Evolutionary conservation across 2,329 filamentous ascomycete species (phyloP), one percentile per base, ranked within the genome.

Genomic region (Massarina eburnea): DNA sequence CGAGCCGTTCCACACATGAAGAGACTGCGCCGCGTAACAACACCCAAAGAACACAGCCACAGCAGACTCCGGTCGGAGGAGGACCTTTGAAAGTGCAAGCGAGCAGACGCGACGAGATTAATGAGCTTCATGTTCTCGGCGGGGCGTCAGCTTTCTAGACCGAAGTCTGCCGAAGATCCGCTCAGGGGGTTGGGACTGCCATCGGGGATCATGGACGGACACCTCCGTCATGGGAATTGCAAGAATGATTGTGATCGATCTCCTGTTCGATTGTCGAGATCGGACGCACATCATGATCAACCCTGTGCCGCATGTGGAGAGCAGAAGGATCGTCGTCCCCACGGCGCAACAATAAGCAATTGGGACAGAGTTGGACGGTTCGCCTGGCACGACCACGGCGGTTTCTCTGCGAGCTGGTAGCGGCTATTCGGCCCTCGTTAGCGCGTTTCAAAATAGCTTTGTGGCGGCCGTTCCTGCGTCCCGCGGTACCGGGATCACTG

Each of bases 391-490:
- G 27, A 8, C 27, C 4, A 8, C n/a, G 5, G 27, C 27, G 12
- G 27, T 30, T 30, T 8, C 4, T 7, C 9, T 26, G 24, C 24
- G 24, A 26, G 7, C 7, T 12, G 12, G 24, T 7, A 12, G 7
- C 24, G 27, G 27, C 12, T 30, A 14, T 14, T 14, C 9, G 27
- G 9, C 9, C 12, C 9, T 14, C n/a, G 27, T 54, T 55, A 57
- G 27, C 24, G 24, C 29, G 41, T 43, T 46, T 49, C 51, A 51
- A 43, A 50, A 46, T 51, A 30, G 38, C 36, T 41, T 9, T 41
- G 52, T 57, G 58, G 57, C 53, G 52, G 48, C 48, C 36, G 48
- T 59, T 48, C 59, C 57, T 59, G 46, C 48, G 46, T 39, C 33
- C 43, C 42, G 37, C 44, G 27, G 27, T 30, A 43, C 51, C 38